A percentile compares a stretch with the other conserved stretches of the same genome.
Conservation (phyloP, 768 basidiomycete species). For the Antrodiella citrinella region DNA sequence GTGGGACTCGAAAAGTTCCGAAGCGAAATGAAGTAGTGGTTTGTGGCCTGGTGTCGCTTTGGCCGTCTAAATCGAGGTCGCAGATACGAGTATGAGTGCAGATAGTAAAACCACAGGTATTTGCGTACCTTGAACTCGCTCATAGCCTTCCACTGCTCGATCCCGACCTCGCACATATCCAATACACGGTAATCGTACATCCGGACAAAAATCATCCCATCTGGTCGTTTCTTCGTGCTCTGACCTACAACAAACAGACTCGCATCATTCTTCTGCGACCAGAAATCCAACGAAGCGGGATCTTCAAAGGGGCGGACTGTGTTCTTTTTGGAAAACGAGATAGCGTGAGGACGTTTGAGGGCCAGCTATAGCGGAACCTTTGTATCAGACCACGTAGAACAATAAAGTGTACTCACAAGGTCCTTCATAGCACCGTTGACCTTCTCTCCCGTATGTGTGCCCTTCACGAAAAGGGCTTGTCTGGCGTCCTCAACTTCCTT, state of each 20-base stretch:
- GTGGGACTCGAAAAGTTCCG: slow-evolving; percentile 90
- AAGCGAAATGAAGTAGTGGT: slow-evolving; percentile 93
- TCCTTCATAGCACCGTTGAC: slow-evolving; percentile 82
- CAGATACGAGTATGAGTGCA: background rate
- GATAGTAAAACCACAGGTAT: background rate
- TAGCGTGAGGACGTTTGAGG: slow-evolving; percentile 83
- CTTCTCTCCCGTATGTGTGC: slow-evolving; percentile 77
- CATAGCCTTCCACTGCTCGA: slow-evolving; percentile 77
- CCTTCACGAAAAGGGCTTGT: slow-evolving; percentile 84
- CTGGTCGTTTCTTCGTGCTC: slow-evolving; percentile 89
- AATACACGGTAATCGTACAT: slow-evolving; percentile 81
- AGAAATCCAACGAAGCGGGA: slow-evolving; percentile 79
- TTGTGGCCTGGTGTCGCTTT: slow-evolving; percentile 88
- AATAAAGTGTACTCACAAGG: slow-evolving; percentile 47
- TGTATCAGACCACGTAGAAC: background rate
- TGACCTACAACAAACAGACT: slow-evolving; percentile 86
- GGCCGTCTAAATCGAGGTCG: slow-evolving; percentile 49
- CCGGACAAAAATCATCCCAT: slow-evolving; percentile 76
- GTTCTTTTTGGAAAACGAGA: slow-evolving; percentile 95
- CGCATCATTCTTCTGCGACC: slow-evolving; percentile 91
- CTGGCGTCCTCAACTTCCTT: slow-evolving; percentile 87
- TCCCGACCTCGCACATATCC: slow-evolving; percentile 93
- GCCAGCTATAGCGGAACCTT: slow-evolving; percentile 58
- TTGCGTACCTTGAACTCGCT: slow-evolving; percentile 74
- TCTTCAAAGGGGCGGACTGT: slow-evolving; percentile 86